Evolutionary conservation across 169 alveolate species (phyloP).

Genomic region (Plasmodium berghei): DNA sequence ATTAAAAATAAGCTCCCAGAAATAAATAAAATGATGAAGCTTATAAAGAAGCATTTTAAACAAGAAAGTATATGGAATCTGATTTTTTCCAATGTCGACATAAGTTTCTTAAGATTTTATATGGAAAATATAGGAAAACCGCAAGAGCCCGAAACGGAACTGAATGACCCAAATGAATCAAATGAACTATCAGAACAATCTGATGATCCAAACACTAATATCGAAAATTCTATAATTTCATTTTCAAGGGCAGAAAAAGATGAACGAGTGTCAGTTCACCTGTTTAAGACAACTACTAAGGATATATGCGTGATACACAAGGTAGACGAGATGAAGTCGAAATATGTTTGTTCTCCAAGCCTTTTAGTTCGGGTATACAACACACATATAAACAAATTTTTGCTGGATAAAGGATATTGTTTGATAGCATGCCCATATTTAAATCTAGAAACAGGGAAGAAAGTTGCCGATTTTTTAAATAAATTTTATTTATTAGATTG

Average conservation of each 20-base stretch:
- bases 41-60: not conserved
- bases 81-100: not conserved
- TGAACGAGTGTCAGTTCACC: no score
- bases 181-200: no score
- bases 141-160: not conserved
- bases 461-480: constrained; percentile 41
- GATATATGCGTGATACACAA: not conserved
- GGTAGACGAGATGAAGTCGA: not conserved
- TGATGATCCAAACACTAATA: no score
- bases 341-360: constrained; percentile 2
- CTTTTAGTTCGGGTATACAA: constrained; percentile 32
- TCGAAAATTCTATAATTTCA: no score
- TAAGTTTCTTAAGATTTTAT: not conserved
- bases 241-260: no score
- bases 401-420: constrained; percentile 23
- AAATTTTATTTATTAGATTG: constrained; percentile 60
- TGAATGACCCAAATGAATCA: no score
- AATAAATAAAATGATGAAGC: constrained; percentile 7
- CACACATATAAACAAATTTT: constrained; percentile 32
- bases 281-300: not conserved
- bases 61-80: constrained; percentile 42
- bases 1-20: constrained; percentile 8
- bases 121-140: not conserved
- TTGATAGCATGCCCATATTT: constrained; percentile 67
- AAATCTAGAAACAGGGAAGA: constrained; percentile 32